phyloP scores from a whole-genome alignment of 1,284 basidiomycete species.

The Leccinum pachyderme region DNA sequence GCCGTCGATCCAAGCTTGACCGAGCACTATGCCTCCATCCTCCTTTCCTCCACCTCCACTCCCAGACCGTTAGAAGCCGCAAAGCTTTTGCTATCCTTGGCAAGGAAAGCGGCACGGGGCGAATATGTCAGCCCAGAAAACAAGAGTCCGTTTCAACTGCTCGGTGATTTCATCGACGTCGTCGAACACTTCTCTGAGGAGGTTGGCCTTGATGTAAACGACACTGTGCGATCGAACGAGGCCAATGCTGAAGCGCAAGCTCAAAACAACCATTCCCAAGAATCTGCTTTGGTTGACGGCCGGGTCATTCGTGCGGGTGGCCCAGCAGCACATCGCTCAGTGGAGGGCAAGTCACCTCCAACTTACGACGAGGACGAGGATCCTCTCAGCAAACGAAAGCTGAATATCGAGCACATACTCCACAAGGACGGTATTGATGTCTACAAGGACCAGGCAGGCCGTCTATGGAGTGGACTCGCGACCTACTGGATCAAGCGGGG shows the following conservation, averaged over 20 bases:
- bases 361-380: conserved; percentile 83
- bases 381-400: conserved; percentile 63
- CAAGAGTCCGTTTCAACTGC: conserved; percentile 93
- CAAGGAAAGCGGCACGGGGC: conserved; percentile 80
- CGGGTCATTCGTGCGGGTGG: conserved; percentile 76
- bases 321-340: conserved; percentile 55
- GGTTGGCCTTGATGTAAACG: conserved; percentile 87
- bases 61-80: conserved; percentile 93
- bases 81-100: conserved; percentile 84
- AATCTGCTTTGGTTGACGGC: conserved; percentile 55
- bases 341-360: conserved; percentile 47
- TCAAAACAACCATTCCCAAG: conserved; percentile 34
- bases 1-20: conserved; percentile 83
- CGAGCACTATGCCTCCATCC: conserved; percentile 77
- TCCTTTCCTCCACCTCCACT: conserved; percentile 64
- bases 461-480: conserved; percentile 94
- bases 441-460: conserved; percentile 96
- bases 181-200: conserved; percentile 91
- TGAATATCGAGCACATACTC: conserved; percentile 88
- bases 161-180: conserved; percentile 91
- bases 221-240: conserved; percentile 56
- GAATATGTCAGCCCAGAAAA: conserved; percentile 88
- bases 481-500: conserved; percentile 98
- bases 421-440: conserved; percentile 81
- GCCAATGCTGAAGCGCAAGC: conserved; percentile 45